Base-by-base conservation (phyloP, 305 asterid genomes). In the Fraxinus platypoda region DNA sequence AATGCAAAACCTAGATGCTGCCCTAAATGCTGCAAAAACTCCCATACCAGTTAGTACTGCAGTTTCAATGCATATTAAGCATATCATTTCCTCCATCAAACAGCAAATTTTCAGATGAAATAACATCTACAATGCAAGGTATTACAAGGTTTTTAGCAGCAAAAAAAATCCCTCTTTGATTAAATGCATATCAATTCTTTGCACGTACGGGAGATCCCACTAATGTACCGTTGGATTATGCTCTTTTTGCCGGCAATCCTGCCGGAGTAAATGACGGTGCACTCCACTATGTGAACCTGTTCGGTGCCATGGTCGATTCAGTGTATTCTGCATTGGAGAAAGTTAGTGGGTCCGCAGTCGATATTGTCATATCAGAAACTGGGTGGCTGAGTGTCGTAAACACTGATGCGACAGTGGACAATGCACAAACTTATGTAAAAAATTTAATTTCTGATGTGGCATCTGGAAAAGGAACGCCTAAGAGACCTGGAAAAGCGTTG, bases 361-460 rank as follows among this genome's bases (percentile, higher is more conserved):
- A 74, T 1, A 8, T 81, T 12, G 75, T 81, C 13, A 78, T 85
- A n/a, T 23, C 85, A 0, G 87, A 85, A 31, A 85, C 87, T 0
- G 87, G 87, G 1, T 85, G 87, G 85, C 87, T 85, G 25, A 85
- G 81, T 33, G 79, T 62, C 1, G 87, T 86, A 0, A 82, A 81
- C 34, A 64, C 41, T 0, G 81, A 64, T 25, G 87, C 86, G 49
- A 84, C 83, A 19, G 23, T 79, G 8, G 83, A 17, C 0, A 84
- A 87, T 77, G 89, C 89, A 6, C 76, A 79, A 43, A 82, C 66
- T 0, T 84, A 84, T 80, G 78, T 71, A 6, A 81, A 74, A 66
- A 81, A 78, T 64, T 26, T 85, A 62, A 21, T 81, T 7, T n/a
- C 83, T 4, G 81, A 77, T 74, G 83, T 74, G 41, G 28, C n/a